Evolutionary conservation across 2,329 filamentous ascomycete species (phyloP).

Genomic region (Biscogniauxia mediterranea): DNA sequence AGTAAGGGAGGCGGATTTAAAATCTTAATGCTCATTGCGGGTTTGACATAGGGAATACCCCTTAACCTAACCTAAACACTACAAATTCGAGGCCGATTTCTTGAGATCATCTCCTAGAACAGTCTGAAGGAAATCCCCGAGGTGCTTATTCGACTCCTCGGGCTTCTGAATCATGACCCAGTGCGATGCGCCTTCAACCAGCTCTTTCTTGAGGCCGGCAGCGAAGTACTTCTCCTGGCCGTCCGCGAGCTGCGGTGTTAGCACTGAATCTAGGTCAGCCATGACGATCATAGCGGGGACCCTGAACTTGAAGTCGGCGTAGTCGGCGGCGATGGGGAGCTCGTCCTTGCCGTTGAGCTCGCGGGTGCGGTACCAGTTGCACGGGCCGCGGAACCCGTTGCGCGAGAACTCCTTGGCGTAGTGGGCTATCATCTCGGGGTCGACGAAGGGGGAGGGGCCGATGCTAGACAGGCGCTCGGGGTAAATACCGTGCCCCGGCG

Average conservation of each 20-base stretch:
- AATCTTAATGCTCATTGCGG: too few species aligned
- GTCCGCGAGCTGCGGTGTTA: conserved; percentile 68
- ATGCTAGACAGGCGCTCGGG: conserved; percentile 62
- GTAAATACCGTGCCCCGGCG: conserved; percentile 58
- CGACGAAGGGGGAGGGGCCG: conserved; percentile 57
- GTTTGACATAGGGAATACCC: too few species aligned
- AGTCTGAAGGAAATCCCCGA: conserved; percentile 57
- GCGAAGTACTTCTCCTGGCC: conserved; percentile 70
- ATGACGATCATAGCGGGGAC: conserved; percentile 73
- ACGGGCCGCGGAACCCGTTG: conserved; percentile 72
- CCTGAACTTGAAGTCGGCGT: conserved; percentile 51
- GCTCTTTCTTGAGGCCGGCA: conserved; percentile 62
- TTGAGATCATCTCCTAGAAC: too few species aligned
- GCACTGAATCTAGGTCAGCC: conserved; percentile 67
- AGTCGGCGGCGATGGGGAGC: conserved; percentile 52
- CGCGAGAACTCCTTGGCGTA: conserved; percentile 70
- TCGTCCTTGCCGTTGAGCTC: conserved; percentile 79
- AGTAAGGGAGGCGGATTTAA: too few species aligned
- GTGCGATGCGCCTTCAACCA: conserved; percentile 62
- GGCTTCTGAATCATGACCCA: conserved; percentile 80
- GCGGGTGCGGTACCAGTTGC: conserved; percentile 84
- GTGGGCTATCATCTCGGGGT: conserved; percentile 69
- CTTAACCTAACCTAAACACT: too few species aligned
- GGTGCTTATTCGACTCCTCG: conserved; percentile 65
- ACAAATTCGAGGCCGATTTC: too few species aligned